Percentiles rank a stretch among this genome's conserved stretches.
phyloP scores from a whole-genome alignment of 1,284 basidiomycete species.

The Mycosarcoma maydis region DNA sequence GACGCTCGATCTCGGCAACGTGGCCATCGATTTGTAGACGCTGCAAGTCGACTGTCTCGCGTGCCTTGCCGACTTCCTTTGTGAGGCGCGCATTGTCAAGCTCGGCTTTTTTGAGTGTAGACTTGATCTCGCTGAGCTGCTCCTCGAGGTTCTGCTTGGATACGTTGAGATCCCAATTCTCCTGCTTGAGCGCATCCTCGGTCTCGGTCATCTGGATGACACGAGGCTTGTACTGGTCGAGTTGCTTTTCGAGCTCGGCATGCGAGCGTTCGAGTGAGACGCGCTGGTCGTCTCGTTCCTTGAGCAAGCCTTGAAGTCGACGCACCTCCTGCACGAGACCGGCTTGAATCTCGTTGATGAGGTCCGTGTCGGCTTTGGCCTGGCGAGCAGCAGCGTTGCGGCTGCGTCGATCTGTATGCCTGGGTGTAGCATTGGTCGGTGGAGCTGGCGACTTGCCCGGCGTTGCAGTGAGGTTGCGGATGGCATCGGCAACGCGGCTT shows the following conservation, averaged over 20 bases:
- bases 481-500: conserved; percentile 37
- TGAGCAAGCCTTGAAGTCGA: conserved; percentile 52
- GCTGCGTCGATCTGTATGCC: conserved; percentile 50
- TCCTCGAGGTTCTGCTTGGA: conserved; percentile 84
- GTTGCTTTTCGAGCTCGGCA: conserved; percentile 55
- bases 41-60: conserved; percentile 82
- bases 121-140: conserved; percentile 76
- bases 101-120: conserved; percentile 77
- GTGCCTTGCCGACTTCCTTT: conserved; percentile 77
- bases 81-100: conserved; percentile 83
- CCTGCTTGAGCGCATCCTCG: conserved; percentile 84
- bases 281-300: conserved; percentile 56
- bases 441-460: conserved; percentile 40
- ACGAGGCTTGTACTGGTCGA: conserved; percentile 57
- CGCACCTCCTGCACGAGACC: conserved; percentile 58
- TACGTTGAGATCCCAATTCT: conserved; percentile 98
- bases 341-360: conserved; percentile 60
- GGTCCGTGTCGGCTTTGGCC: conserved; percentile 49
- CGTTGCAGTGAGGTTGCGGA: conserved; percentile 38
- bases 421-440: conserved; percentile 29
- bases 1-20: conserved; percentile 75
- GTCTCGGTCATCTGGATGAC: conserved; percentile 57
- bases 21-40: conserved; percentile 86
- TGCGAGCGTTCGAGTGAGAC: conserved; percentile 39
- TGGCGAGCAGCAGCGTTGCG: conserved; percentile 57